Base-by-base conservation (phyloP, 805 yeast genomes). In the Candida koratica region DNA sequence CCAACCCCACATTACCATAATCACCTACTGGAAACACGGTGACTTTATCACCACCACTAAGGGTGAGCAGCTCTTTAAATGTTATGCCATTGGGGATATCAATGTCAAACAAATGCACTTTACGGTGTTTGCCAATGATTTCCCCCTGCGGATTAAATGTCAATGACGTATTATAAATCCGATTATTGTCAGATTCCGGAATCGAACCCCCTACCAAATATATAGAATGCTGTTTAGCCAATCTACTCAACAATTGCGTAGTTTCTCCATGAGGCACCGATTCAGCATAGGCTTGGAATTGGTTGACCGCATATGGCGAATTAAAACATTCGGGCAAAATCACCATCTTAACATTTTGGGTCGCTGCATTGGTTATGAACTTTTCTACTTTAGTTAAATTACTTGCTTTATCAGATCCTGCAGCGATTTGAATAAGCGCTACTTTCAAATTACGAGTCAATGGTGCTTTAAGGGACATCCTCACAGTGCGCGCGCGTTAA, bases 291-390 rank as follows among this genome's bases (percentile, higher is more conserved):
- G 85, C 79, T 5, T 84, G 76, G 60, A 93, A 93, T 43, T 89
- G 82, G 40, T 76, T 75, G 18, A 87, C 95, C 0, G 95, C 77
- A 55, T 93, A 93, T 3, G 97, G 97, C 1, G 96, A 85, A 58
- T 90, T 93, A 75, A 89, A 90, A 64, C 96, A 88, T 63, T 93
- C 97, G 6, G 98, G 98, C 20, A 93, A 66, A 45, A 93, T 86
- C 8, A 93, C 75, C 27, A 90, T 66, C 49, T 89, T 84, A 27
- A 81, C 42, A 35, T 51, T 52, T 25, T 52, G 55, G 1, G 44
- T 35, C 8, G 62, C 59, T 1, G 97, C 97, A 38, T 73, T 75
- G 15, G 69, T 67, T 30, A 87, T 76, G 47, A 73, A 78, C 8
- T 67, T 69, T 32, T 74, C 69, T 4, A 85, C 95, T 47, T 82